A percentile compares a stretch with the other conserved stretches of the same genome.
phyloP scores from a whole-genome alignment of 148 eudicot genomes.

The Camellia sinensis region DNA sequence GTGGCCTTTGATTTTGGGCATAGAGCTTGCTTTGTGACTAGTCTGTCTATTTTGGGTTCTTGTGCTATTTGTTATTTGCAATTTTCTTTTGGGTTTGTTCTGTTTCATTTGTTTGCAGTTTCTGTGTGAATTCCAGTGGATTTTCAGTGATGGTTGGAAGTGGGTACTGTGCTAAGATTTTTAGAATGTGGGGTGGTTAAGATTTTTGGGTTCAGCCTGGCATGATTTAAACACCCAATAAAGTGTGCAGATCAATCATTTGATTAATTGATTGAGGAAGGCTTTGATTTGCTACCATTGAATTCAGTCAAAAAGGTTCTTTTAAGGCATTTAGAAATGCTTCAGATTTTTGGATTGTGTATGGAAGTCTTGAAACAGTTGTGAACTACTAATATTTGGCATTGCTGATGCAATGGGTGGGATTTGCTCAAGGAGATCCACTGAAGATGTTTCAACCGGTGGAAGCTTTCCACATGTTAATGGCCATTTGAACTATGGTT shows the following conservation, averaged over 20 bases:
- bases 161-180: too few relatives aligned
- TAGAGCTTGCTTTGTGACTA: slow-evolving; percentile 1
- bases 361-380: slow-evolving; percentile 20
- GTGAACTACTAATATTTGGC: slow-evolving; percentile 27
- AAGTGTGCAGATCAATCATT: slow-evolving; percentile 10
- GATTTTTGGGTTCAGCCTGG: slow-evolving; percentile 18
- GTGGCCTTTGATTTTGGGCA: background rate
- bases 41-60: background rate
- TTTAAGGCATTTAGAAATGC: slow-evolving; percentile 9
- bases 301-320: background rate
- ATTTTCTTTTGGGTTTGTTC: background rate
- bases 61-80: background rate
- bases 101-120: slow-evolving; percentile 30
- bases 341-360: background rate
- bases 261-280: slow-evolving; percentile 19
- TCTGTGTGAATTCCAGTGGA: slow-evolving; percentile 4
- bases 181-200: background rate
- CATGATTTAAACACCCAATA: slow-evolving; percentile 4
- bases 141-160: background rate
- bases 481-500: slow-evolving; percentile 44
- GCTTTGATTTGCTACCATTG: slow-evolving; percentile 10
- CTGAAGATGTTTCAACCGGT: slow-evolving; percentile 54
- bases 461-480: slow-evolving; percentile 53
- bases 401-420: slow-evolving; percentile 68
- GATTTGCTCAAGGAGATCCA: slow-evolving; percentile 78